Base-by-base conservation (phyloP, 805 yeast species). In the Wickerhamiella shivajii region DNA sequence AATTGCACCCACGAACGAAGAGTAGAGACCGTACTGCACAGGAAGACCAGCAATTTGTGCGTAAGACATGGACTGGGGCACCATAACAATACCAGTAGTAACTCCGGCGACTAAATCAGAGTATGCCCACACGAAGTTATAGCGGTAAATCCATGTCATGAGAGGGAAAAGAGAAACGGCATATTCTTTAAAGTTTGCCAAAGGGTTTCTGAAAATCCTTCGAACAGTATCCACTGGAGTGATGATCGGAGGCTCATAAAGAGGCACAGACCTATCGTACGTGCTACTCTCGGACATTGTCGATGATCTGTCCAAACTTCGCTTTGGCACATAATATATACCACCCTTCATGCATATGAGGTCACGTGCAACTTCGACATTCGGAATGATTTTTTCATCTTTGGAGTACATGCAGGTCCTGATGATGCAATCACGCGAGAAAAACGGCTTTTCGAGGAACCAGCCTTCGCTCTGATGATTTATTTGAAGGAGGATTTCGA, bases 31-130 rank as follows among this genome's bases (percentile, higher is more conserved):
- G 47, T 74, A 85, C 53, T 84, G 77, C 5, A 93, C 72, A 4
- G 73, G 63, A 40, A 85, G 65, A 4, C 78, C 74, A 5, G 96
- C 96, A 41, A 85, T 60, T 50, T 69, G 73, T 6, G 96, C 96
- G 52, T 85, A 85, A 0, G 95, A 84, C 96, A 85, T 85, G 3
- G 90, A 74, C 56, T 85, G 96, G 3, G 96, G 96, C 19, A 85
- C 94, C 44, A 84, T 66, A 13, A 85, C 95, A 40, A 79, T 73
- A 28, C 96, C 96, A 14, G 85, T 93, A 1, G 96, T 81, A 39
- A 85, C 66, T 52, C 96, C 96, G 2, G 96, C 94, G 36, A 84
- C 74, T 41, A 85, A 55, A 56, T 85, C 96, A 19, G 81, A 70
- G 38, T 71, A 70, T 11, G 76, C 58, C 96, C 96, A 85, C 18